These are phyloP conservation scores for Cercospora brassicicola DNA, from an alignment of 2,329 filamentous ascomycete species.

Conservation along the genomic window DNA sequence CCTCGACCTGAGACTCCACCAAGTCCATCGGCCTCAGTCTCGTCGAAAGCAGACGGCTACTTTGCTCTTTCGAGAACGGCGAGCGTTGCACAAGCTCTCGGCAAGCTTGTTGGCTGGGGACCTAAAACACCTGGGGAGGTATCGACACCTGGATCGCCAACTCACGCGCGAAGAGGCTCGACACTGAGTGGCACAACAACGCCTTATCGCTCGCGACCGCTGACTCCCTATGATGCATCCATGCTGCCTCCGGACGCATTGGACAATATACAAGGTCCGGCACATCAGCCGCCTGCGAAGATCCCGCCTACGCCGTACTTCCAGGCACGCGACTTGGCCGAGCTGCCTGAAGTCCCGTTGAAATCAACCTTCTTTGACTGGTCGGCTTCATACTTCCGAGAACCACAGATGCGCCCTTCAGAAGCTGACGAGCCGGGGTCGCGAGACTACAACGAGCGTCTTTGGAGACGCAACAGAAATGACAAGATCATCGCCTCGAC, in stretches of 20 bases:
- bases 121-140: conserved; percentile 30
- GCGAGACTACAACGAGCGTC: conserved; percentile 89
- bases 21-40: conserved; percentile 48
- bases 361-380: conserved; percentile 85
- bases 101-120: conserved; percentile 55
- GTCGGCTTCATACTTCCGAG: conserved; percentile 95
- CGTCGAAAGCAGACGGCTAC: conserved; percentile 59
- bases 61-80: conserved; percentile 63
- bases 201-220: conserved; percentile 47
- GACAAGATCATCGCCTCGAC: conserved; percentile 89
- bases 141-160: conserved; percentile 31
- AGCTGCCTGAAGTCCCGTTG: conserved; percentile 68
- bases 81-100: conserved; percentile 64
- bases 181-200: conserved; percentile 19
- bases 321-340: conserved; percentile 59
- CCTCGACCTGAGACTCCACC: conserved; percentile 46
- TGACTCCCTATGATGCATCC: conserved; percentile 37
- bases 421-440: conserved; percentile 96
- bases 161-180: conserved; percentile 30
- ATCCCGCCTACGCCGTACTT: conserved; percentile 80
- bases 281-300: conserved; percentile 68
- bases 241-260: conserved; percentile 69
- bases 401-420: conserved; percentile 95
- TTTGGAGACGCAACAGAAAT: conserved; percentile 91
- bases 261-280: conserved; percentile 52